Conservation (phyloP, 2,329 filamentous ascomycete species). For the Trichocomaceae sp. region DNA sequence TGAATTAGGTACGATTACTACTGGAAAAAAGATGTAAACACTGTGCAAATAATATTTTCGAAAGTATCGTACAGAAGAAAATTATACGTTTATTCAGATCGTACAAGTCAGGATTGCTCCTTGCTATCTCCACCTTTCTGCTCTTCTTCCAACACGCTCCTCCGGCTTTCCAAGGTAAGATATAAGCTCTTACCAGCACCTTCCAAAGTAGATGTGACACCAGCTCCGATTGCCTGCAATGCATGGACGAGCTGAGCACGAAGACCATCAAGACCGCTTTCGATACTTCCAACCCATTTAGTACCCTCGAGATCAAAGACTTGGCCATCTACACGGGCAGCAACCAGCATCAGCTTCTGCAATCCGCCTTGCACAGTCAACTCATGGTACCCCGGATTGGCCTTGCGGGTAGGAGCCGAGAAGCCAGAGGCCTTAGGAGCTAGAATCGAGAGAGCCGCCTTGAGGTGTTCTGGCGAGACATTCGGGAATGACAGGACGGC, state of each 20-base stretch:
- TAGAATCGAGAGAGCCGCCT: constrained; percentile 71
- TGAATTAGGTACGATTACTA: background rate
- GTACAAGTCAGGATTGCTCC: constrained; percentile 20
- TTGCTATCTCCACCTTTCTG: constrained; percentile 34
- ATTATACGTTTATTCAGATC: constrained; percentile 1
- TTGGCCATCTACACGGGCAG: constrained; percentile 77
- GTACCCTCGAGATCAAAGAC: constrained; percentile 70
- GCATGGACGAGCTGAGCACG: constrained; percentile 73
- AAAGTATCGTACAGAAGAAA: constrained; percentile 5
- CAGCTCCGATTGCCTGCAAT: constrained; percentile 72
- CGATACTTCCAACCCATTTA: constrained; percentile 67
- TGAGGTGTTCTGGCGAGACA: constrained; percentile 77
- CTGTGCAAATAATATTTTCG: background rate
- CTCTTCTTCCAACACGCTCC: constrained; percentile 73
- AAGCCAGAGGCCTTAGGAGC: constrained; percentile 65
- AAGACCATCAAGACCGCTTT: constrained; percentile 73
- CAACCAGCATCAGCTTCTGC: constrained; percentile 79
- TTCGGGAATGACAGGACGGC: constrained; percentile 72
- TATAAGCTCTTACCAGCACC: constrained; percentile 75
- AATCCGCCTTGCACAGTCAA: constrained; percentile 69
- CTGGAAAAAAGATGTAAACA: background rate
- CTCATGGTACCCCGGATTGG: constrained; percentile 76
- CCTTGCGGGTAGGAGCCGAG: constrained; percentile 67
- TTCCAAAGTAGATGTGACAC: constrained; percentile 71
- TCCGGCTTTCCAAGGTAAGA: constrained; percentile 77